These are phyloP conservation scores for Ceratobasidium papillatum DNA, from an alignment of 1,284 basidiomycete genomes.

Conservation along the genomic window DNA sequence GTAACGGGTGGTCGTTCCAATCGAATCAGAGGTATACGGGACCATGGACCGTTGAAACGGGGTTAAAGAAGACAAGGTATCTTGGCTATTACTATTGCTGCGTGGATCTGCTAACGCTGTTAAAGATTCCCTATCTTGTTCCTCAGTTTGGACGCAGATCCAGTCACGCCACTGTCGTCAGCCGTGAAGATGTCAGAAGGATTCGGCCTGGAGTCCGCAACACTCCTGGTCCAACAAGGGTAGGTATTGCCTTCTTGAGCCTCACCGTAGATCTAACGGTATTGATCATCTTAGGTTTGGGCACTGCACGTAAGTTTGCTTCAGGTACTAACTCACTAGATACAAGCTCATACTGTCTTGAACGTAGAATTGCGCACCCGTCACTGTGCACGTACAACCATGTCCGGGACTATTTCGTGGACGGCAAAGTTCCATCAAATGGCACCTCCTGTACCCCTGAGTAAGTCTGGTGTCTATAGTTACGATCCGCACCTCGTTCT, in stretches of 20 bases:
- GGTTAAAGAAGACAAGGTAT: conserved; percentile 43
- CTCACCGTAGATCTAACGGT: background rate
- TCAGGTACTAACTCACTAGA: background rate
- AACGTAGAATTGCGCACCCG: conserved; percentile 43
- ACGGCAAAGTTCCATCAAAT: conserved; percentile 44
- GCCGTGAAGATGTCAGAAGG: conserved; percentile 44
- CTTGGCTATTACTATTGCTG: background rate
- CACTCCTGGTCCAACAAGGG: conserved; percentile 45
- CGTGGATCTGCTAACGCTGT: background rate
- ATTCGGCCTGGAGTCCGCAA: conserved; percentile 45
- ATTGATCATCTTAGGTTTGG: conserved; percentile 40
- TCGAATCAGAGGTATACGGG: conserved; percentile 43
- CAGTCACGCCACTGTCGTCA: conserved; percentile 46
- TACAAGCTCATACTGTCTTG: too few species aligned
- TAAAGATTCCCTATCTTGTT: conserved; percentile 46
- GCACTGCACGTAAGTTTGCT: conserved; percentile 44
- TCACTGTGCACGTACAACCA: conserved; percentile 45
- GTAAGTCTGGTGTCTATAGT: background rate
- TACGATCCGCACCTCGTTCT: background rate
- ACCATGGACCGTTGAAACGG: conserved; percentile 42
- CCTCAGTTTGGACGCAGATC: conserved; percentile 45
- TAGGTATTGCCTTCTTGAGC: conserved; percentile 1
- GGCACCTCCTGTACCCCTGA: conserved; percentile 43
- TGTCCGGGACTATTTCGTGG: conserved; percentile 45
- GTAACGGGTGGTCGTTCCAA: conserved; percentile 39